Conservation (phyloP, 2,329 filamentous ascomycete species). For the Coniosporium tulheliwenetii region DNA sequence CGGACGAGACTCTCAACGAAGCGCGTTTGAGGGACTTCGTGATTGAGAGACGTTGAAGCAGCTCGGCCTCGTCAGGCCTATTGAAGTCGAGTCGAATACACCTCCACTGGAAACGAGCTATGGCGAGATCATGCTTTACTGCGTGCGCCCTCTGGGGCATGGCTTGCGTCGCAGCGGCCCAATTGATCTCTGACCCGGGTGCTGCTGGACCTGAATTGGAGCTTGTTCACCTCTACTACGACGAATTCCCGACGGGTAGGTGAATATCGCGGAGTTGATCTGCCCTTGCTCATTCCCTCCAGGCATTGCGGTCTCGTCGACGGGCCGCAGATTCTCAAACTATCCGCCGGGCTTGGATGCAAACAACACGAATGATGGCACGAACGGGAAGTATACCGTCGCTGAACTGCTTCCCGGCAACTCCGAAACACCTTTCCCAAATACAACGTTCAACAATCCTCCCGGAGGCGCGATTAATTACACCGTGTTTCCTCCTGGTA, state of each 20-base stretch:
- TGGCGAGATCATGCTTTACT: not conserved
- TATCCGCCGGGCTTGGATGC: slow-evolving; percentile 34
- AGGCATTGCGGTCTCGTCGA: slow-evolving; percentile 35
- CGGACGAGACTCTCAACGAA: no score
- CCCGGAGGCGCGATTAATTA: slow-evolving; percentile 36
- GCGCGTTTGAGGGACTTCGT: not conserved
- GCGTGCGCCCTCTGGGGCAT: not conserved
- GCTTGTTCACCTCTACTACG: slow-evolving; percentile 33
- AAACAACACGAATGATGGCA: slow-evolving; percentile 27
- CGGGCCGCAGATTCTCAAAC: slow-evolving; percentile 35
- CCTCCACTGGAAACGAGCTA: not conserved
- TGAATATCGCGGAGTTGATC: not conserved
- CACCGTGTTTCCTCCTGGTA: slow-evolving; percentile 26
- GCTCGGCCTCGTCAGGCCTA: not conserved
- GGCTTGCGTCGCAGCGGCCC: slow-evolving; percentile 1
- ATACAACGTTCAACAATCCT: slow-evolving; percentile 28
- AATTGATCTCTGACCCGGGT: slow-evolving; percentile 17
- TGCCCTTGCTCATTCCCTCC: slow-evolving; percentile 1
- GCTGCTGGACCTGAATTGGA: slow-evolving; percentile 28
- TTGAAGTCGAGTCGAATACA: not conserved
- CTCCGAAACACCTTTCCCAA: slow-evolving; percentile 28
- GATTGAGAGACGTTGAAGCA: not conserved
- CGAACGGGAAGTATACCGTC: slow-evolving; percentile 30
- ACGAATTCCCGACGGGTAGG: slow-evolving; percentile 31
- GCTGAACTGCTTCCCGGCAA: slow-evolving; percentile 28